Evolutionary conservation across 208 protist species (phyloP).

Genomic region (Acanthamoeba healyi): DNA sequence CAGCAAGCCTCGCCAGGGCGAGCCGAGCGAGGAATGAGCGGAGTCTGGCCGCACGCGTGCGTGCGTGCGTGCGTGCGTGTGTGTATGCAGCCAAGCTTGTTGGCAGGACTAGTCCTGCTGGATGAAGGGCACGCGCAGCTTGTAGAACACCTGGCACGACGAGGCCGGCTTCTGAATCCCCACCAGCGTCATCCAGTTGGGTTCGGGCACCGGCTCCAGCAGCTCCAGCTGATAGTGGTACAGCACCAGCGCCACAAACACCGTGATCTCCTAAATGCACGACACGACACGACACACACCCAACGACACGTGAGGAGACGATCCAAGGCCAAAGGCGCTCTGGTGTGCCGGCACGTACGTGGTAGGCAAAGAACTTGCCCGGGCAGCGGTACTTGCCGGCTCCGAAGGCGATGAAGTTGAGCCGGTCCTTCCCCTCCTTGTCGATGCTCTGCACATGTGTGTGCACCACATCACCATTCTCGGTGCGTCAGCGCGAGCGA

Average conservation of each 20-base stretch:
- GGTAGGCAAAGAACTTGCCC: constrained; percentile 67
- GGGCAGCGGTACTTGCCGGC: constrained; percentile 63
- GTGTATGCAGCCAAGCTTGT: too few species aligned
- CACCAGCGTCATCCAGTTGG: constrained; percentile 68
- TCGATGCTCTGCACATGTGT: neutral
- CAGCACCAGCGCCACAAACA: constrained; percentile 64
- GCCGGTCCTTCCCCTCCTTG: constrained; percentile 12
- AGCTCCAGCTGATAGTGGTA: constrained; percentile 69
- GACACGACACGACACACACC: neutral
- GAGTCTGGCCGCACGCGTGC: neutral
- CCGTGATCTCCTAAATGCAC: constrained; percentile 58
- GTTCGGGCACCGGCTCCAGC: constrained; percentile 25
- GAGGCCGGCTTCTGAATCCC: constrained; percentile 55
- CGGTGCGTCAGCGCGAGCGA: too few species aligned
- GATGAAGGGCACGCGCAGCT: constrained; percentile 48
- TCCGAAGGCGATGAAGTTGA: constrained; percentile 52
- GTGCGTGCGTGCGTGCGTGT: too few species aligned
- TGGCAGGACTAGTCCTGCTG: neutral
- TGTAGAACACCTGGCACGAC: constrained; percentile 31
- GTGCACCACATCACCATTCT: neutral
- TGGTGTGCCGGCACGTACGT: neutral
- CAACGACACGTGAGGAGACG: too few species aligned
- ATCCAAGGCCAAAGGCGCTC: too few species aligned
- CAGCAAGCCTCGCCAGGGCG: neutral
- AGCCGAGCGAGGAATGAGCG: neutral